Conservation (phyloP, 2,329 filamentous ascomycete species). For the Annulohypoxylon truncatum region DNA sequence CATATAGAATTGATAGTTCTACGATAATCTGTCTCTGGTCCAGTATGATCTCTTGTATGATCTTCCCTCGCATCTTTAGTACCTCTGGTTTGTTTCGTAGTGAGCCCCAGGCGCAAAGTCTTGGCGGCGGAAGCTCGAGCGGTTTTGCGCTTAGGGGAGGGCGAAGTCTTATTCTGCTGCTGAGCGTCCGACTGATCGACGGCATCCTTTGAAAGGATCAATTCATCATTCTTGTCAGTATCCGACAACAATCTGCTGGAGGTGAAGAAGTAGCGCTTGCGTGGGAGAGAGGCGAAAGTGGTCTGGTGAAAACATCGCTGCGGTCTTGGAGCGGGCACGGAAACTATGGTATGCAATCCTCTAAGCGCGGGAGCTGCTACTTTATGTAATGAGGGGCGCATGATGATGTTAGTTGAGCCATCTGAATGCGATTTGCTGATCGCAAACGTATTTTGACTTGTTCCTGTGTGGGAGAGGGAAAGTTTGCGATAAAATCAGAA, state of each 20-base stretch:
- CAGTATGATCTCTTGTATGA: conserved; percentile 45
- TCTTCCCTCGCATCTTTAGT: conserved; percentile 57
- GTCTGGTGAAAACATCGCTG: conserved; percentile 61
- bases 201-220: conserved; percentile 6
- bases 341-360: conserved; percentile 46
- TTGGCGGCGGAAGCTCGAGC: conserved; percentile 64
- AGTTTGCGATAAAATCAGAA: conserved; percentile 3
- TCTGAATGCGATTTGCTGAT: conserved; percentile 24
- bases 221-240: conserved; percentile 45
- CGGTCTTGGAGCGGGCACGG: conserved; percentile 50
- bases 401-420: conserved; percentile 44
- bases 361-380: conserved; percentile 41
- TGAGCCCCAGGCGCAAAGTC: conserved; percentile 83
- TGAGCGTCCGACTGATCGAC: conserved; percentile 16
- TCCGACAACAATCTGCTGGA: conserved; percentile 68
- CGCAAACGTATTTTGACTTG: conserved; percentile 16
- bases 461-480: not conserved
- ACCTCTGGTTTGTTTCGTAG: conserved; percentile 73
- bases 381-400: conserved; percentile 47
- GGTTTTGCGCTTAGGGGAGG: conserved; percentile 59
- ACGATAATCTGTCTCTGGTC: conserved; percentile 51
- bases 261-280: conserved; percentile 73
- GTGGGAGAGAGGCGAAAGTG: conserved; percentile 57
- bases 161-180: conserved; percentile 33
- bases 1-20: conserved; percentile 67